Conservation (phyloP, 306 rosid species). For the Begonia loranthoides region DNA sequence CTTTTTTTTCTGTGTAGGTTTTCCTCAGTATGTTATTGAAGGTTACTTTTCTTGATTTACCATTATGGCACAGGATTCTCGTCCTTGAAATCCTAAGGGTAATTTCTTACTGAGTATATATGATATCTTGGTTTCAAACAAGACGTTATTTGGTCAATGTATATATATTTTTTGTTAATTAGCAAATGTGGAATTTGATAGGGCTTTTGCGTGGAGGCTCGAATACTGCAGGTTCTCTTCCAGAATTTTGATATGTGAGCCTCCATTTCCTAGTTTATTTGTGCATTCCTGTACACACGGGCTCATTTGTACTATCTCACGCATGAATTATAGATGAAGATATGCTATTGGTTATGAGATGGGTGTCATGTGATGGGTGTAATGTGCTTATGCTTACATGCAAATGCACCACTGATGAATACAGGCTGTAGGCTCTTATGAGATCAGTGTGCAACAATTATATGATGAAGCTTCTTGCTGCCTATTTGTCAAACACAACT, state of each 20-base stretch:
- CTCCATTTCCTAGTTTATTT: conserved; percentile 2
- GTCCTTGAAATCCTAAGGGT: conserved; percentile 98
- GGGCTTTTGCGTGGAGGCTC: conserved; percentile 95
- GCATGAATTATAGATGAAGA: no score
- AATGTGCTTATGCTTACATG: no score
- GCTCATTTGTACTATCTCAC: no score
- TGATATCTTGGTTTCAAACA: conserved; percentile 10
- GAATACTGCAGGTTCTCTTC: conserved; percentile 78
- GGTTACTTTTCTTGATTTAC: conserved; percentile 88
- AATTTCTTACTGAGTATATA: conserved; percentile 15
- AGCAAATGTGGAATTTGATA: conserved; percentile 26
- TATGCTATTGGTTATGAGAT: no score
- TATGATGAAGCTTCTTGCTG: no score
- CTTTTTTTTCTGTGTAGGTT: conserved; percentile 45
- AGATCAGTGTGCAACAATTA: no score
- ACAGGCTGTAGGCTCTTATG: no score
- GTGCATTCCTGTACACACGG: neutral
- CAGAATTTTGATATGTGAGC: conserved; percentile 91
- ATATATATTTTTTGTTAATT: conserved; percentile 11
- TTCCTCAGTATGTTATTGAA: conserved; percentile 95
- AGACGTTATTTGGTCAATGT: neutral
- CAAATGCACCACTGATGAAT: no score
- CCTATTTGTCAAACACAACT: no score
- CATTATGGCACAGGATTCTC: conserved; percentile 98
- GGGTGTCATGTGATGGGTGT: no score